phyloP scores from a whole-genome alignment of 192 early-diverging fungal genomes.

The Mycoemilia scoparia region DNA sequence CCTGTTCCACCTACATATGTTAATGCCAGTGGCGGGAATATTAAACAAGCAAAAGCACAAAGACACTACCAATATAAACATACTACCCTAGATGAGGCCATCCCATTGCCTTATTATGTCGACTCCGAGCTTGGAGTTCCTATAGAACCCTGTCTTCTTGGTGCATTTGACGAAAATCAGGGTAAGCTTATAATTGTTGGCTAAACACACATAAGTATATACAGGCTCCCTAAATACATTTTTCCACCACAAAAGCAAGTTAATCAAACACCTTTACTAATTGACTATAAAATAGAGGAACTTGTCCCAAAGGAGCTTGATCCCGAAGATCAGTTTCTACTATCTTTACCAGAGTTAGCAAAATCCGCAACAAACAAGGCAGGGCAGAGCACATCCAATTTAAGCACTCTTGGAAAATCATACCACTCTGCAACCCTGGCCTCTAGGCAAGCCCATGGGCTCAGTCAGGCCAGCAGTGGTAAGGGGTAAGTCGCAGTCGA shows the following conservation, averaged over 20 bases:
- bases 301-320: slow-evolving; percentile 12
- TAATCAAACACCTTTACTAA: too few relatives aligned
- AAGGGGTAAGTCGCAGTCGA: too few relatives aligned
- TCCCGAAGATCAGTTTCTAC: slow-evolving; percentile 19
- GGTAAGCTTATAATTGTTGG: too few relatives aligned
- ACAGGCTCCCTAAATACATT: not conserved
- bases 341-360: slow-evolving; percentile 23
- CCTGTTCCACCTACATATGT: slow-evolving; percentile 30
- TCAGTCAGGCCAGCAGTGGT: too few relatives aligned
- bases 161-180: slow-evolving; percentile 23
- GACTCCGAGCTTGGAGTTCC: slow-evolving; percentile 33
- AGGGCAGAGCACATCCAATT: too few relatives aligned
- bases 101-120: slow-evolving; percentile 25
- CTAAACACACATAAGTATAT: too few relatives aligned
- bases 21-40: slow-evolving; percentile 20
- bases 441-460: too few relatives aligned
- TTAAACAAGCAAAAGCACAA: slow-evolving; percentile 25
- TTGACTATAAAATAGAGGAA: not conserved
- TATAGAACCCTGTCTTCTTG: slow-evolving; percentile 25
- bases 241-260: not conserved
- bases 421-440: too few relatives aligned
- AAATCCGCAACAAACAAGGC: too few relatives aligned
- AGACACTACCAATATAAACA: slow-evolving; percentile 26
- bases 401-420: too few relatives aligned
- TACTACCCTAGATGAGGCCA: slow-evolving; percentile 28